Evolutionary conservation across 2,329 filamentous ascomycete genomes (phyloP).

Genomic region (Nakataea oryzae): DNA sequence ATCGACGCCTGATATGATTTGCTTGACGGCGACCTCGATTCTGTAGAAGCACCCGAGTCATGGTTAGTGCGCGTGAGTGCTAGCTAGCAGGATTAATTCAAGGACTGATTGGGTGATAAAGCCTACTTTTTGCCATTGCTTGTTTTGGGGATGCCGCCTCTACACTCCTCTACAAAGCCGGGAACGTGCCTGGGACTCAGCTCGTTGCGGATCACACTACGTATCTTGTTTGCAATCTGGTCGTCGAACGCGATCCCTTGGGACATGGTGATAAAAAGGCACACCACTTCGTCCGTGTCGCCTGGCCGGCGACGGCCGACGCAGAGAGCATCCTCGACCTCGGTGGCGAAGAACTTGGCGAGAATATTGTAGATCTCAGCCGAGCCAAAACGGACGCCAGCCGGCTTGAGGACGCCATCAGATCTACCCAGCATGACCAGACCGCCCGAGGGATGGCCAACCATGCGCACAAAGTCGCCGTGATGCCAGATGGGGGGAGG

Average conservation of each 20-base stretch:
- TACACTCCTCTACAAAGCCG: conserved; percentile 68
- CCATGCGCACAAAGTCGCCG: conserved; percentile 72
- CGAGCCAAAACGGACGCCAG: conserved; percentile 82
- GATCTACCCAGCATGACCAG: conserved; percentile 86
- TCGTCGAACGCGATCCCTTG: conserved; percentile 42
- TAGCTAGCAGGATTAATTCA: background rate
- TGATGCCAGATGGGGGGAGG: conserved; percentile 65
- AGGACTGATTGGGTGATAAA: background rate
- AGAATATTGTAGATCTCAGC: conserved; percentile 97
- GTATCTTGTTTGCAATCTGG: conserved; percentile 53
- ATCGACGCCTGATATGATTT: conserved; percentile 79
- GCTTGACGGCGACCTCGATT: conserved; percentile 92
- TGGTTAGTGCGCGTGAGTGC: background rate
- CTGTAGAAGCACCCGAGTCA: conserved; percentile 24
- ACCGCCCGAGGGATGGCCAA: conserved; percentile 59
- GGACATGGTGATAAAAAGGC: conserved; percentile 76
- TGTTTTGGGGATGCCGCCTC: conserved; percentile 76
- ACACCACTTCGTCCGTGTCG: conserved; percentile 77
- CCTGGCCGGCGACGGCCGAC: conserved; percentile 63
- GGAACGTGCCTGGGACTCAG: conserved; percentile 87
- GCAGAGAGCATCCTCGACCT: conserved; percentile 80
- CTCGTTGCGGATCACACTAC: conserved; percentile 59
- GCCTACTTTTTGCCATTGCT: conserved; percentile 90
- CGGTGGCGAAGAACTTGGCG: conserved; percentile 65
- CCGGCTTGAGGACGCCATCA: conserved; percentile 87